Evolutionary conservation across 768 basidiomycete species (phyloP).

Genomic region (Lactarius sp.): DNA sequence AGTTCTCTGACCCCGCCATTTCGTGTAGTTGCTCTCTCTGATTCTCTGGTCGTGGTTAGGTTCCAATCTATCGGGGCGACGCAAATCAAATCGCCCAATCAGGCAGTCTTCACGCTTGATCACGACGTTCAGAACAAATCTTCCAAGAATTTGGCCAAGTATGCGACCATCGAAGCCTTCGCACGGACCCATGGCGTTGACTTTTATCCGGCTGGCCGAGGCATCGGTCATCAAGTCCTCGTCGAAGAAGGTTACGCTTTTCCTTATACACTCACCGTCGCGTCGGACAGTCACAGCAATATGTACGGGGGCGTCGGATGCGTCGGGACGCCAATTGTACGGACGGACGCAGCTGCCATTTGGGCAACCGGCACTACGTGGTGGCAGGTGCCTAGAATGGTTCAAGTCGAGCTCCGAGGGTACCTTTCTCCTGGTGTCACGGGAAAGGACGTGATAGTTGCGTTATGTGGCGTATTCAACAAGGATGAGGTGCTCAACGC

Average conservation of each 20-base stretch:
- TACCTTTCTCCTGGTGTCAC: constrained; percentile 83
- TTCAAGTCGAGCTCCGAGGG: constrained; percentile 89
- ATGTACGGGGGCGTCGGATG: constrained; percentile 99
- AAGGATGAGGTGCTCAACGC: constrained; percentile 95
- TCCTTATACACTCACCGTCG: constrained; percentile 91
- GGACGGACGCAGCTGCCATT: constrained; percentile 90
- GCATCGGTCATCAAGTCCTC: constrained; percentile 96
- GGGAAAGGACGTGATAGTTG: constrained; percentile 97
- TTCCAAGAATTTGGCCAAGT: constrained; percentile 85
- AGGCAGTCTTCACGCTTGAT: constrained; percentile 94
- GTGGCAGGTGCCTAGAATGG: constrained; percentile 98
- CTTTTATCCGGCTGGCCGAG: constrained; percentile 96
- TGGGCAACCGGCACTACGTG: constrained; percentile 99
- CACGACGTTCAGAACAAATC: constrained; percentile 98
- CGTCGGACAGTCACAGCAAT: constrained; percentile 94
- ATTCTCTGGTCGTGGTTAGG: constrained; percentile 38
- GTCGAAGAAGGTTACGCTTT: constrained; percentile 99
- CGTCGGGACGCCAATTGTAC: constrained; percentile 94
- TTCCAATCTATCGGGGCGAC: constrained; percentile 95
- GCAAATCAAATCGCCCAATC: constrained; percentile 68
- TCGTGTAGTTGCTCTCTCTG: not conserved
- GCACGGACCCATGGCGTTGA: constrained; percentile 81
- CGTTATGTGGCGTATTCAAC: constrained; percentile 93
- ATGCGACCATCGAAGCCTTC: constrained; percentile 86
- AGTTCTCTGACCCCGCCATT: not conserved